Percentiles rank a stretch among this genome's conserved stretches.
phyloP scores from a whole-genome alignment of 2,329 filamentous ascomycete species.

The Blastomyces gilchristii region DNA sequence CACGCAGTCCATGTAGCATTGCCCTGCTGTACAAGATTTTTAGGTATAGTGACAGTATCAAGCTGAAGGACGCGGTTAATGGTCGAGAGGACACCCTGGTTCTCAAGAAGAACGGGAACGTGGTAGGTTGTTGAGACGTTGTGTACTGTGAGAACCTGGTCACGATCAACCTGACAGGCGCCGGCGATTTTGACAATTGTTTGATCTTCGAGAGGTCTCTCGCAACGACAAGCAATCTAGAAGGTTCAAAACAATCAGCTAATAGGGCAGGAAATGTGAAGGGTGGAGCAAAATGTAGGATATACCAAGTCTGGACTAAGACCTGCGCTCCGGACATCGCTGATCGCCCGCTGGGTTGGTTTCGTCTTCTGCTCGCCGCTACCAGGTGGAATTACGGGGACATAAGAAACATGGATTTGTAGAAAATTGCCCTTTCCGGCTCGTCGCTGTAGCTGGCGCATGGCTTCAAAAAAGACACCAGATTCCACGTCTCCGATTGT shows the following conservation, averaged over 20 bases:
- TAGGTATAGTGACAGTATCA: slow-evolving; percentile 45
- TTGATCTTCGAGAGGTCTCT: slow-evolving; percentile 58
- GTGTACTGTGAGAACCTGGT: slow-evolving; percentile 78
- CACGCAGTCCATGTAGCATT: slow-evolving; percentile 65
- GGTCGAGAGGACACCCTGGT: slow-evolving; percentile 63
- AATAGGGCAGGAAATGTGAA: slow-evolving; percentile 9
- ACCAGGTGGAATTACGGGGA: slow-evolving; percentile 55
- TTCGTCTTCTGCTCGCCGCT: slow-evolving; percentile 83
- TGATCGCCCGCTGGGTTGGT: slow-evolving; percentile 86
- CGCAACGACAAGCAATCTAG: slow-evolving; percentile 86
- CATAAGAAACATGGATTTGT: slow-evolving; percentile 78
- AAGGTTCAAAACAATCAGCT: not conserved
- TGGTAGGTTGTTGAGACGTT: slow-evolving; percentile 89
- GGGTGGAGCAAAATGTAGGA: slow-evolving; percentile 6
- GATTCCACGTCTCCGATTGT: slow-evolving; percentile 67
- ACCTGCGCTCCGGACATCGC: slow-evolving; percentile 71
- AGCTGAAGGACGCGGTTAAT: slow-evolving; percentile 58
- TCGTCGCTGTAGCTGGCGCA: slow-evolving; percentile 63
- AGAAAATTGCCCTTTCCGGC: slow-evolving; percentile 69
- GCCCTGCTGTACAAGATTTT: slow-evolving; percentile 52
- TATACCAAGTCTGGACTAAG: slow-evolving; percentile 58
- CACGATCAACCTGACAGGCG: slow-evolving; percentile 74
- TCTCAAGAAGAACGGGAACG: slow-evolving; percentile 80
- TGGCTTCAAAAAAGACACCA: slow-evolving; percentile 73
- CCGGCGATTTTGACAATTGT: slow-evolving; percentile 81